Evolutionary conservation across 1,284 basidiomycete species (phyloP).

Genomic region (Sanguinoderma infundibulare): DNA sequence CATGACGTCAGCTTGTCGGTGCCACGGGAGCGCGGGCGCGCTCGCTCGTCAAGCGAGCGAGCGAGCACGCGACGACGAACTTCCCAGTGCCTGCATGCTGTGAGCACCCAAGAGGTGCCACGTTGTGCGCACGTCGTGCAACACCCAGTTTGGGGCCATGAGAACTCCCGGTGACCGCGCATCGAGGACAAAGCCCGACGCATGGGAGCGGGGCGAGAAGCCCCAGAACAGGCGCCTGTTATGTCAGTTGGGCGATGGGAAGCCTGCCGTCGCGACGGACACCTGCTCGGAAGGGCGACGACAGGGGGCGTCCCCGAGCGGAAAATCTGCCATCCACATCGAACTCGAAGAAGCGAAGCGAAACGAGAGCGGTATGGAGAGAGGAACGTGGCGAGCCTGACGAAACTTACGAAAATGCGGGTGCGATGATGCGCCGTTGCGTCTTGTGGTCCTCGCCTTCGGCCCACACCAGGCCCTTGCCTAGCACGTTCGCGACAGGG

Average conservation of each 20-base stretch:
- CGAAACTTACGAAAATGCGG: conserved; percentile 37
- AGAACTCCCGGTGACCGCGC: neutral
- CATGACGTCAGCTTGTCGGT: conserved; percentile 2
- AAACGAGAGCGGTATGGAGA: too few species aligned
- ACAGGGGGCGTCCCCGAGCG: too few species aligned
- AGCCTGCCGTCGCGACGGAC: neutral
- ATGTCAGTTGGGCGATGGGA: neutral
- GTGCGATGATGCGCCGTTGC: conserved; percentile 36
- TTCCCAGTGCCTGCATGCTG: too few species aligned
- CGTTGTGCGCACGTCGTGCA: neutral
- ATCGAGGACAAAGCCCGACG: neutral
- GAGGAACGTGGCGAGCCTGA: neutral
- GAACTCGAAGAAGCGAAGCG: too few species aligned
- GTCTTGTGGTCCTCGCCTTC: conserved; percentile 38
- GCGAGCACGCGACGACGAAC: neutral
- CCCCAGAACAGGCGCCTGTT: neutral
- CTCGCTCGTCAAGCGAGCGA: too few species aligned
- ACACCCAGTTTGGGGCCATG: neutral
- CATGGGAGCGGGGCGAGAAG: neutral
- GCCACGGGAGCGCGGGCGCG: too few species aligned
- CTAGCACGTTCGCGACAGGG: conserved; percentile 32
- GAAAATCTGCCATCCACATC: too few species aligned
- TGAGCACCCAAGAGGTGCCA: too few species aligned
- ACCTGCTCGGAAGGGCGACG: neutral
- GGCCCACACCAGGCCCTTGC: conserved; percentile 35